phyloP scores from a whole-genome alignment of 352 stramenopile species.

The Aphanomyces stellatus region DNA sequence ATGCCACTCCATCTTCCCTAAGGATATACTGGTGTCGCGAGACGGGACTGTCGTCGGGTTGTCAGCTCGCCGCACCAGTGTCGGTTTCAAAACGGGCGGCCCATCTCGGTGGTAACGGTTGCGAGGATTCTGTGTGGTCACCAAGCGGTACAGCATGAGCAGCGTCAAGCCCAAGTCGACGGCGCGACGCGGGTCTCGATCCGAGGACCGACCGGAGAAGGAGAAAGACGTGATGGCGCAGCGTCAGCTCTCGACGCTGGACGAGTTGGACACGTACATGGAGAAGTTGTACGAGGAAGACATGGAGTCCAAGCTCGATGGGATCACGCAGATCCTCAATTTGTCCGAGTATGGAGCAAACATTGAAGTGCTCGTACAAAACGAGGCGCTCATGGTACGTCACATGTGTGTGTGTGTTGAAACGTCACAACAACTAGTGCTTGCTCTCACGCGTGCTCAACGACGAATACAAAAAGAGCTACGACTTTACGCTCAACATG shows the following conservation, averaged over 20 bases:
- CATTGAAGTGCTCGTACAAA: slow-evolving; percentile 89
- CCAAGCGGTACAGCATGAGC: neutral
- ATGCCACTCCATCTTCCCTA: too few relatives aligned
- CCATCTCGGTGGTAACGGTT: too few relatives aligned
- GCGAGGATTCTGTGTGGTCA: too few relatives aligned
- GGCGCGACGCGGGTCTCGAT: neutral
- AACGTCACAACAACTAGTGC: slow-evolving; percentile 29
- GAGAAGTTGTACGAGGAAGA: slow-evolving; percentile 91
- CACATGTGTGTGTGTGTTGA: too few relatives aligned
- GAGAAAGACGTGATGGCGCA: neutral
- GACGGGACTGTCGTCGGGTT: neutral
- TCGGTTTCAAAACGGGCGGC: neutral
- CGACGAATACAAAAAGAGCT: slow-evolving; percentile 93
- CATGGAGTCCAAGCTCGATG: slow-evolving; percentile 76
- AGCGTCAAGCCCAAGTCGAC: neutral
- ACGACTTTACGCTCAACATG: slow-evolving; percentile 91
- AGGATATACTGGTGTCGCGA: neutral
- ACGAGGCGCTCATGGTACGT: slow-evolving; percentile 88
- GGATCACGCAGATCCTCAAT: slow-evolving; percentile 87
- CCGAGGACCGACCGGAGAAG: neutral
- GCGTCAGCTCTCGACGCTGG: slow-evolving; percentile 27
- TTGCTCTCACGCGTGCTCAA: slow-evolving; percentile 89
- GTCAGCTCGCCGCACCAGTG: neutral
- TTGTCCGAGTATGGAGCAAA: slow-evolving; percentile 84
- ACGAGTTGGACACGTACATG: slow-evolving; percentile 89